These are phyloP conservation scores for Exophiala sideris DNA, from an alignment of 2,329 filamentous ascomycete species.

Conservation along the genomic window DNA sequence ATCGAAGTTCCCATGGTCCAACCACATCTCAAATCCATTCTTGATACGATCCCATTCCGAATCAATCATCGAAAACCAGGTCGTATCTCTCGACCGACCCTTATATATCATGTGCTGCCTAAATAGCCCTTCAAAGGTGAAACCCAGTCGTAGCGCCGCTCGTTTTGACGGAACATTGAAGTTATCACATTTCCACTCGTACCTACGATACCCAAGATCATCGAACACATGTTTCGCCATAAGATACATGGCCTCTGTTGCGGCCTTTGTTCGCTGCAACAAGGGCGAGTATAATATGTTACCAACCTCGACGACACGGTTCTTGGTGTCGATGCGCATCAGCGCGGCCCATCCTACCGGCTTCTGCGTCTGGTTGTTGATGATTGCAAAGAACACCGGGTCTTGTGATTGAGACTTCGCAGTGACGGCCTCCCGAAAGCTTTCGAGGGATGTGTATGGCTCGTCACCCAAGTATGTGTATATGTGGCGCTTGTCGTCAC, in stretches of 20 bases:
- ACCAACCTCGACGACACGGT: constrained; percentile 58
- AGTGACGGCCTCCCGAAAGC: constrained; percentile 32
- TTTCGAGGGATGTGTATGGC: constrained; percentile 33
- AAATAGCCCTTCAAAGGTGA: constrained; percentile 58
- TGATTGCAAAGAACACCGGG: constrained; percentile 46
- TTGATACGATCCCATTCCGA: constrained; percentile 56
- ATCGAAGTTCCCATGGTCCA: constrained; percentile 56
- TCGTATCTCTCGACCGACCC: constrained; percentile 56
- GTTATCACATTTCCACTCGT: constrained; percentile 64
- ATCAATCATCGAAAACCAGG: constrained; percentile 58
- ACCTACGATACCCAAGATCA: constrained; percentile 52
- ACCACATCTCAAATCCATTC: constrained; percentile 52
- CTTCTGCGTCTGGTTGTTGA: constrained; percentile 36
- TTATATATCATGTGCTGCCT: constrained; percentile 60
- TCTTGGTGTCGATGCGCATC: constrained; percentile 47
- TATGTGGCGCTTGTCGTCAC: constrained; percentile 29
- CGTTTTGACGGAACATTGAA: constrained; percentile 54
- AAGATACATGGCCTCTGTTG: constrained; percentile 59
- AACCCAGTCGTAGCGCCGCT: constrained; percentile 58
- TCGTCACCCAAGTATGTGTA: constrained; percentile 44
- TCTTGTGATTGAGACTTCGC: constrained; percentile 32
- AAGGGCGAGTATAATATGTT: constrained; percentile 50
- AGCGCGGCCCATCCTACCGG: constrained; percentile 43
- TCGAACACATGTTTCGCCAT: constrained; percentile 55
- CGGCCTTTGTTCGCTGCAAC: constrained; percentile 53